Conservation (phyloP, 164 flowering plant genomes). For the Macadamia integrifolia region DNA sequence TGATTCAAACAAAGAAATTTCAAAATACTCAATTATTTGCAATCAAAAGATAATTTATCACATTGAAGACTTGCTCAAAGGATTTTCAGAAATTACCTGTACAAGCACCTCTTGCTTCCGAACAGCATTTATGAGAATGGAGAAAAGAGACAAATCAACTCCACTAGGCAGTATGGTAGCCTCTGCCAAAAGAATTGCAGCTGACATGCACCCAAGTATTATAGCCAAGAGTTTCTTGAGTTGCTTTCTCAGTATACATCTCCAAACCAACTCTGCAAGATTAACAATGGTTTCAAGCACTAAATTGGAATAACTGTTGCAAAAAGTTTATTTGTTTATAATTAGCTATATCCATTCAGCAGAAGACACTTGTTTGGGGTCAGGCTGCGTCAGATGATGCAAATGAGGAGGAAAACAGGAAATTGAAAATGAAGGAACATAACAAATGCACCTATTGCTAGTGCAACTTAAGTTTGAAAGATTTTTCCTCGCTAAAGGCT, state of each 20-base stretch:
- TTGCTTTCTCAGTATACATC: conserved; percentile 72
- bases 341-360: too few relatives aligned
- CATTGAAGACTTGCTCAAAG: background rate
- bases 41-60: background rate
- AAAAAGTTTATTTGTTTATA: too few relatives aligned
- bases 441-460: too few relatives aligned
- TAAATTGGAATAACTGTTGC: background rate
- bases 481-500: too few relatives aligned
- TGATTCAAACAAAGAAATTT: too few relatives aligned
- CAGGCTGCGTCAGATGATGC: too few relatives aligned
- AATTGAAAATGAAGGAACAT: too few relatives aligned
- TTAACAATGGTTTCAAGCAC: conserved; percentile 6
- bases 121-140: conserved; percentile 78
- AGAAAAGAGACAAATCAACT: conserved; percentile 88
- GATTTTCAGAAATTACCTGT: conserved; percentile 48
- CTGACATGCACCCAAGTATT: conserved; percentile 87
- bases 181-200: conserved; percentile 92
- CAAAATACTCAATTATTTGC: too few relatives aligned
- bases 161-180: conserved; percentile 78
- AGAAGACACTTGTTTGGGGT: too few relatives aligned
- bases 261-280: conserved; percentile 76
- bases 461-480: too few relatives aligned
- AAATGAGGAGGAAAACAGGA: too few relatives aligned
- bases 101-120: conserved; percentile 72
- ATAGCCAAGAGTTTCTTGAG: conserved; percentile 67